Conservation (phyloP, 805 yeast genomes). For the Ogataea ganodermae region DNA sequence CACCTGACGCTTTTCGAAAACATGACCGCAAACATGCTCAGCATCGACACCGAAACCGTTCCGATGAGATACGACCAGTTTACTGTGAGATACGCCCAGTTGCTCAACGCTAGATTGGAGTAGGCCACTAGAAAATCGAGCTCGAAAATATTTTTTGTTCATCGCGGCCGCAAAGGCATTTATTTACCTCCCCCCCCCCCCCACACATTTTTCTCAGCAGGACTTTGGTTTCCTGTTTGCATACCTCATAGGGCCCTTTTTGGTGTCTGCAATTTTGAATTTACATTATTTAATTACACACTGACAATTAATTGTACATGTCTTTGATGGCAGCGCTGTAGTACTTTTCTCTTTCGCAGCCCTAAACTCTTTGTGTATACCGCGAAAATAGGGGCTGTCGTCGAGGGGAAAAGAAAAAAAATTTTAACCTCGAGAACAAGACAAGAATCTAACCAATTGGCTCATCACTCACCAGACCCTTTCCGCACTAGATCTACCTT, state of each 20-base stretch:
- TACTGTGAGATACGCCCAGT: slow-evolving; percentile 24
- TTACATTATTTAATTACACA: background rate
- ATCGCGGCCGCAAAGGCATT: background rate
- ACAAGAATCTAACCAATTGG: background rate
- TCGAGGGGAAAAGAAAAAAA: background rate
- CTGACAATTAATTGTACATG: too few relatives aligned
- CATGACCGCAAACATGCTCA: slow-evolving; percentile 14
- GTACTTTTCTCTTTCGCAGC: background rate
- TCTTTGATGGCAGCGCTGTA: too few relatives aligned
- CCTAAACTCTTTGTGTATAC: background rate
- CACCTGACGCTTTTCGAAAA: slow-evolving; percentile 24
- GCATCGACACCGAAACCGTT: slow-evolving; percentile 23
- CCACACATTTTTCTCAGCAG: background rate
- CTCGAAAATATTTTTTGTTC: background rate
- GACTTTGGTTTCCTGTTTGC: background rate
- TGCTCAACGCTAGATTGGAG: slow-evolving; percentile 24
- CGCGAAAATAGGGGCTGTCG: slow-evolving; percentile 1
- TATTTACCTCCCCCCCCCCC: background rate
- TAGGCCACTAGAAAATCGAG: slow-evolving; percentile 6
- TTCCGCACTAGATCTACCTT: too few relatives aligned
- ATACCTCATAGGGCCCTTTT: background rate
- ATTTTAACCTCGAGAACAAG: background rate
- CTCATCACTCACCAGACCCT: too few relatives aligned
- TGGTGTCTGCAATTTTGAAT: background rate
- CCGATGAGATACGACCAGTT: slow-evolving; percentile 34